Evolutionary conservation across 345 rosid genomes (phyloP).

Genomic region (Ceriops tagal): DNA sequence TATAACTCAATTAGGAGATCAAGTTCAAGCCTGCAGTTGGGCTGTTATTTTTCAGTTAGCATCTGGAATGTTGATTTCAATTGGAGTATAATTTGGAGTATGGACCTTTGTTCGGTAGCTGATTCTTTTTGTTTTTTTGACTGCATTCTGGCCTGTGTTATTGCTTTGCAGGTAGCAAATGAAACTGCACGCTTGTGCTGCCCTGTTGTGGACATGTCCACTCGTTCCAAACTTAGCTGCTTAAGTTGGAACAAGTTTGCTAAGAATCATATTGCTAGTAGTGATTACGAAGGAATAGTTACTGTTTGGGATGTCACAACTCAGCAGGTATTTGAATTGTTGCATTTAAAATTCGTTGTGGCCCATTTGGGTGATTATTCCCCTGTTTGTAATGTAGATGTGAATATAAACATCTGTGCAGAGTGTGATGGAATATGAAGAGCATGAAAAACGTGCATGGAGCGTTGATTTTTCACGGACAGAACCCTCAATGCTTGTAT

Average conservation of each 20-base stretch:
- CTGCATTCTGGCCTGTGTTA: background rate
- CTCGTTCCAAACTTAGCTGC: constrained; percentile 97
- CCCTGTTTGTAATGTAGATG: constrained; percentile 5
- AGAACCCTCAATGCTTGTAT: constrained; percentile 93
- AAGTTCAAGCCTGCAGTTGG: too few species aligned
- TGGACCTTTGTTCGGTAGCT: background rate
- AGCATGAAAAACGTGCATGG: constrained; percentile 99
- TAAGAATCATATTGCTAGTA: constrained; percentile 94
- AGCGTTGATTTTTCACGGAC: constrained; percentile 94
- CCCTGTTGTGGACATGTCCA: constrained; percentile 94
- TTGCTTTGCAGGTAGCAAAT: constrained; percentile 69
- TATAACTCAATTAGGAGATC: background rate
- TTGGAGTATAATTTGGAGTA: background rate
- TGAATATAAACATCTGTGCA: constrained; percentile 24
- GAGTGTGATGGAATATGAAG: constrained; percentile 98
- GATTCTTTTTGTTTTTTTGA: background rate
- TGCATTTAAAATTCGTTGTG: constrained; percentile 11
- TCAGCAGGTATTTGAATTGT: constrained; percentile 53
- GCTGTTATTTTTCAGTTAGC: too few species aligned
- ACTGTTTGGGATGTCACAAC: constrained; percentile 98
- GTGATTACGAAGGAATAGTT: constrained; percentile 97
- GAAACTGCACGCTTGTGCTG: constrained; percentile 69
- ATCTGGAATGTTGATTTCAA: too few species aligned
- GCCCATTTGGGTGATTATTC: background rate
- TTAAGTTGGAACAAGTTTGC: constrained; percentile 94